Evolutionary conservation across 177 flowering plant genomes (phyloP).

Genomic region (Vitis hybrid): DNA sequence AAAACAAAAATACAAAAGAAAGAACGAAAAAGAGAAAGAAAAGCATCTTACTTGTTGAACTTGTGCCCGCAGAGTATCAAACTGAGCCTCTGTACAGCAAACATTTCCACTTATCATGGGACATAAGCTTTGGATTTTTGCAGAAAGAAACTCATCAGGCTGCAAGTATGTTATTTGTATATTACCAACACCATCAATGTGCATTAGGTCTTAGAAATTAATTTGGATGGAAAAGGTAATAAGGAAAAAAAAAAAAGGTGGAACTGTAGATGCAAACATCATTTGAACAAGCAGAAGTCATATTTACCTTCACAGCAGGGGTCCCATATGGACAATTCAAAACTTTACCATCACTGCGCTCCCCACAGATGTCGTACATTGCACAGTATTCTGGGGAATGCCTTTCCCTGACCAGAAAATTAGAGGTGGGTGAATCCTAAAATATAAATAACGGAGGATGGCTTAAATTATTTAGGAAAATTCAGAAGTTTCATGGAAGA

Average conservation of each 20-base stretch:
- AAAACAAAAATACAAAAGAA: not conserved
- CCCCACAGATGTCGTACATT: slow-evolving; percentile 94
- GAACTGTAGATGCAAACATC: not conserved
- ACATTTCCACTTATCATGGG: slow-evolving; percentile 88
- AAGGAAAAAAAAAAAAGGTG: not conserved
- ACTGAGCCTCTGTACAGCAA: slow-evolving; percentile 84
- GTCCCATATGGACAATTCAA: slow-evolving; percentile 79
- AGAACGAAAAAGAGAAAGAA: not conserved
- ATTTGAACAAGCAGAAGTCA: not conserved
- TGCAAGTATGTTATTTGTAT: slow-evolving; percentile 21
- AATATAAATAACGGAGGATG: not conserved
- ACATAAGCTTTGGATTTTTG: slow-evolving; percentile 87
- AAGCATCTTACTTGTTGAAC: slow-evolving; percentile 73
- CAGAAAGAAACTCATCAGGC: slow-evolving; percentile 80
- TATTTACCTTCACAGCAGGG: slow-evolving; percentile 70
- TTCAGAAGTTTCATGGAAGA: not conserved
- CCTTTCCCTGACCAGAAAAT: slow-evolving; percentile 38
- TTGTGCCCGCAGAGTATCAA: slow-evolving; percentile 73
- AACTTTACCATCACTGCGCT: slow-evolving; percentile 83
- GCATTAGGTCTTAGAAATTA: not conserved
- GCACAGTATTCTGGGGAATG: slow-evolving; percentile 79
- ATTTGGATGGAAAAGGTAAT: not conserved
- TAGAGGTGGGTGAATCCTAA: slow-evolving; percentile 1
- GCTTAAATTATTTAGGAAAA: not conserved
- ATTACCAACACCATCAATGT: not conserved